These are phyloP conservation scores for Malus hybrid DNA, from an alignment of 331 rosid species.

Conservation along the genomic window DNA sequence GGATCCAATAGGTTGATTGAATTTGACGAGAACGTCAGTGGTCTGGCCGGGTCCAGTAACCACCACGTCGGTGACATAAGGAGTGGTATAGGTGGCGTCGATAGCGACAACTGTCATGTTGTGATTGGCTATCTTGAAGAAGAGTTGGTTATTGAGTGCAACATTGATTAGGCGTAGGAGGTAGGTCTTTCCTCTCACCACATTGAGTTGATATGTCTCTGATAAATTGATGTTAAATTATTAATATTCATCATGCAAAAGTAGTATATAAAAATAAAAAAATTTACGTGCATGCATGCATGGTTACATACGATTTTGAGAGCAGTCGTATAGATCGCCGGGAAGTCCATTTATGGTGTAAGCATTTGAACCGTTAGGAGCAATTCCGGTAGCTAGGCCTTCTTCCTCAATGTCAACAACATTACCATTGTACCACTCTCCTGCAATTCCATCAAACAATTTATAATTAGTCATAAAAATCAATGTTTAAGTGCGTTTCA, in stretches of 20 bases:
- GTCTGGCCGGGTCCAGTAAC: slow-evolving; percentile 50
- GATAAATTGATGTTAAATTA: neutral
- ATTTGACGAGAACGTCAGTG: slow-evolving; percentile 32
- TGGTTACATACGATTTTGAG: slow-evolving; percentile 16
- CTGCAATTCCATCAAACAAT: no score
- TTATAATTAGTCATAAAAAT: no score
- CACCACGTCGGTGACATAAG: slow-evolving; percentile 27
- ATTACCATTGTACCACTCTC: no score
- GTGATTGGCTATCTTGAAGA: slow-evolving; percentile 40
- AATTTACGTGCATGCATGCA: neutral
- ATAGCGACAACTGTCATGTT: slow-evolving; percentile 33
- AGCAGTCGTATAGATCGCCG: no score
- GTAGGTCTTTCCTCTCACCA: slow-evolving; percentile 28
- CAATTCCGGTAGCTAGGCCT: no score
- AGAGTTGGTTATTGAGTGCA: slow-evolving; percentile 39
- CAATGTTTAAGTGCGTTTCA: no score
- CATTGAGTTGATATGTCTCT: slow-evolving; percentile 24
- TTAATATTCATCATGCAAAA: neutral
- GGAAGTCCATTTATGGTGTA: no score
- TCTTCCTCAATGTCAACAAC: no score
- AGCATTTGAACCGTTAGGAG: no score
- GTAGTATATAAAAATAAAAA: neutral
- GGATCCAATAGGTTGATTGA: slow-evolving; percentile 28
- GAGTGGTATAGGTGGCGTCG: slow-evolving; percentile 31
- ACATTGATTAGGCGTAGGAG: slow-evolving; percentile 37